Conservation (phyloP, 164 flowering plant genomes). For the Vitis rotundifolia region DNA sequence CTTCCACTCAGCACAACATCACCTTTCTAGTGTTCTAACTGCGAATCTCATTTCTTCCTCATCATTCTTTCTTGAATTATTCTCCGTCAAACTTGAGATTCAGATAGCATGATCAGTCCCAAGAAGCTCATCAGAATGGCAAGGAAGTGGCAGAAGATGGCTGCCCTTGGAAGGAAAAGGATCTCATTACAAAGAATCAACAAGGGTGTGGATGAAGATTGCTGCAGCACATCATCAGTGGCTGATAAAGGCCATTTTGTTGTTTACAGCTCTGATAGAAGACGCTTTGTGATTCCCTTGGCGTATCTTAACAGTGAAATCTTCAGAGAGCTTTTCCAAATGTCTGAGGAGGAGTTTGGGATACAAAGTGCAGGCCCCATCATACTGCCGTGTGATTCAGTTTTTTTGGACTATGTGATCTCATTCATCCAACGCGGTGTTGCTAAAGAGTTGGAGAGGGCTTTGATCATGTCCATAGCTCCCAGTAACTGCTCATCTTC, state of each 20-base stretch:
- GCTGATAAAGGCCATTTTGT: constrained; percentile 8
- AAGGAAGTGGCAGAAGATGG: constrained; percentile 23
- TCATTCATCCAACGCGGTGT: constrained; percentile 1
- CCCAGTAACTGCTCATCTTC: neutral
- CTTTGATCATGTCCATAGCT: constrained; percentile 3
- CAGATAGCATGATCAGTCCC: constrained; percentile 21
- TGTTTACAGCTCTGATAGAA: neutral
- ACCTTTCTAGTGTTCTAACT: too few relatives aligned
- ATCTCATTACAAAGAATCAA: constrained; percentile 8
- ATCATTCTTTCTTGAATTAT: too few relatives aligned
- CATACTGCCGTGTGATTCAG: constrained; percentile 1
- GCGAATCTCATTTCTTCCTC: too few relatives aligned
- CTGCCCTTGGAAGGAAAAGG: constrained; percentile 11
- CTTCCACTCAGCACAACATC: too few relatives aligned
- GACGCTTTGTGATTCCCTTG: constrained; percentile 4
- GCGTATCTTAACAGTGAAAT: neutral
- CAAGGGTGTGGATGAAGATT: neutral
- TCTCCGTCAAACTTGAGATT: too few relatives aligned
- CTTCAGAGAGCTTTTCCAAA: constrained; percentile 9
- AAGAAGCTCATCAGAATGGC: constrained; percentile 29
- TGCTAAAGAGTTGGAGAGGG: constrained; percentile 10
- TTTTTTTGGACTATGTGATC: constrained; percentile 1
- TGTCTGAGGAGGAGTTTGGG: constrained; percentile 14
- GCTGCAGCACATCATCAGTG: neutral
- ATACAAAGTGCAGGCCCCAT: constrained; percentile 4